Evolutionary conservation across 78 protist species (phyloP).

Genomic region (Creolimax fragrantissima): DNA sequence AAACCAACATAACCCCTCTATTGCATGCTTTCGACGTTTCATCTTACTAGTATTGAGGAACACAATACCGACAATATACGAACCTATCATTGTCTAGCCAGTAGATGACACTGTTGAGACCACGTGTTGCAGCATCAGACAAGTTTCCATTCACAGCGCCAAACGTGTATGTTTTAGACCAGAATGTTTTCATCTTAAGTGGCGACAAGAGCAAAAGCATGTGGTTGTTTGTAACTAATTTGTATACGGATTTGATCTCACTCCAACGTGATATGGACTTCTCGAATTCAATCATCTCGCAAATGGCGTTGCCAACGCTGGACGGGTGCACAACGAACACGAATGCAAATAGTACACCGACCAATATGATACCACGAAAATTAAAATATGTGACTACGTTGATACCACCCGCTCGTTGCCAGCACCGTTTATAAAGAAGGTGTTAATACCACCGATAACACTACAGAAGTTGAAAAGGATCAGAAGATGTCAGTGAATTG

Average conservation of each 20-base stretch:
- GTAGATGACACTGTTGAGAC: neutral
- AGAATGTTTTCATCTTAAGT: neutral
- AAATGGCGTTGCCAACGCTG: neutral
- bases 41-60: neutral
- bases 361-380: neutral
- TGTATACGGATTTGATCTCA: neutral
- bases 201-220: neutral
- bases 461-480: neutral
- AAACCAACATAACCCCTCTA: neutral
- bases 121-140: neutral
- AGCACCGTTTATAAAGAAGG: no score
- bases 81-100: neutral
- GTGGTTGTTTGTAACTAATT: neutral
- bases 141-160: neutral
- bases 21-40: neutral
- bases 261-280: neutral
- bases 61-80: neutral
- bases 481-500: neutral
- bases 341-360: neutral
- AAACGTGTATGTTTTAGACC: neutral
- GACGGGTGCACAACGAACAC: neutral
- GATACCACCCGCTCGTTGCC: neutral
- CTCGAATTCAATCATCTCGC: neutral
- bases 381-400: neutral
- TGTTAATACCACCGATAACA: neutral